phyloP scores from a whole-genome alignment of 1,284 basidiomycete genomes.

The Volvariella volvacea region DNA sequence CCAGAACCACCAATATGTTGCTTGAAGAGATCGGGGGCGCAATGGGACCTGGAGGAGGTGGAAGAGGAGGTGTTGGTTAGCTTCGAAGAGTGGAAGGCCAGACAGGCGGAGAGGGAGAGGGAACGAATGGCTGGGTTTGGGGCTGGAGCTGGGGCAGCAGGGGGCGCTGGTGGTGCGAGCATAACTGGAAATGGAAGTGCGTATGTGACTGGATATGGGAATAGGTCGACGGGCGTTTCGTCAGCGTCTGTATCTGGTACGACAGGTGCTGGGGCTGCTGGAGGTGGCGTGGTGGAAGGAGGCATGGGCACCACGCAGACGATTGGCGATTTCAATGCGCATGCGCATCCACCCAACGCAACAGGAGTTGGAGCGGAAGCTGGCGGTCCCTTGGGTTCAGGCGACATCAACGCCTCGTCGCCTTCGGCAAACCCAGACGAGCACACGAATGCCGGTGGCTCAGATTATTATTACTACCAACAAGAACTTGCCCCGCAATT shows the following conservation, averaged over 20 bases:
- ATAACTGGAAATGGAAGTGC: conserved; percentile 6
- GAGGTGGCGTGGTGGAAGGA: background rate
- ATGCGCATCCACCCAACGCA: background rate
- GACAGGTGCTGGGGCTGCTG: background rate
- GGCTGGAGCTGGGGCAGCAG: conserved; percentile 12
- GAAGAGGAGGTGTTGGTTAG: conserved; percentile 69
- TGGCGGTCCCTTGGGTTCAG: conserved; percentile 3
- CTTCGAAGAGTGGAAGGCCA: conserved; percentile 89
- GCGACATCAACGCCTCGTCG: conserved; percentile 5
- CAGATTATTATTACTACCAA: conserved; percentile 7
- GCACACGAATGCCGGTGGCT: conserved; percentile 6
- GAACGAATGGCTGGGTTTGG: conserved; percentile 18
- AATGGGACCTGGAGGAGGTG: conserved; percentile 38
- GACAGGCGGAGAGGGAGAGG: conserved; percentile 37
- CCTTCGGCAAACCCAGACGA: conserved; percentile 9
- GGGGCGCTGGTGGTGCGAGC: conserved; percentile 5
- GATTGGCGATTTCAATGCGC: background rate
- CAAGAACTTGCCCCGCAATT: conserved; percentile 50
- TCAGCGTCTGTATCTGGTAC: too few relatives aligned
- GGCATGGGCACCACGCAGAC: background rate
- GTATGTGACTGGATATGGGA: background rate
- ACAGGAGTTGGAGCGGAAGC: too few relatives aligned
- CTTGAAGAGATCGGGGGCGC: conserved; percentile 37
- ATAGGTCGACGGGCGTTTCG: conserved; percentile 1
- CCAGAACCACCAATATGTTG: conserved; percentile 61